phyloP scores from a whole-genome alignment of 2,329 filamentous ascomycete species.

The Aspergillaceae sp. region DNA sequence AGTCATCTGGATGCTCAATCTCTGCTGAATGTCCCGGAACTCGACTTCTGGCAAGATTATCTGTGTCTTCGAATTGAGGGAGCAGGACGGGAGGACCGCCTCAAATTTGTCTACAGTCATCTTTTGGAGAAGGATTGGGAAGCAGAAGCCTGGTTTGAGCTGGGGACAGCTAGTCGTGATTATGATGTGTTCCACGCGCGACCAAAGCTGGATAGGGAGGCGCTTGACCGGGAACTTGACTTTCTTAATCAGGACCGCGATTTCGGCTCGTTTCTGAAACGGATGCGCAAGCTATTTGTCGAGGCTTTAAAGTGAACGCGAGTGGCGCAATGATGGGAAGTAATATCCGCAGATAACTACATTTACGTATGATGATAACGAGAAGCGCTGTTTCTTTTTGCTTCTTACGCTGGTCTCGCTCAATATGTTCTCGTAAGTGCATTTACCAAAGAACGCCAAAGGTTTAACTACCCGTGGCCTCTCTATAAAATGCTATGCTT shows the following conservation, averaged over 20 bases:
- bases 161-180: constrained; percentile 70
- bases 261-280: constrained; percentile 52
- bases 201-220: constrained; percentile 53
- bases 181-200: constrained; percentile 75
- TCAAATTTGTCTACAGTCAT: constrained; percentile 86
- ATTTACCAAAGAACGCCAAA: not conserved
- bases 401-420: not conserved
- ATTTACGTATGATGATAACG: not conserved
- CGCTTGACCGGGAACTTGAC: constrained; percentile 48
- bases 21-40: constrained; percentile 81
- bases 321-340: not conserved
- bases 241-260: constrained; percentile 53
- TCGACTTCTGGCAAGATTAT: constrained; percentile 93
- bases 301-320: constrained; percentile 42
- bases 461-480: constrained; percentile 60
- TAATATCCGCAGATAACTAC: not conserved
- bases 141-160: constrained; percentile 85
- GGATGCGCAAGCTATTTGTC: constrained; percentile 53
- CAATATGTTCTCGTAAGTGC: constrained; percentile 2
- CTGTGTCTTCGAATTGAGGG: constrained; percentile 85
- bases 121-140: constrained; percentile 82
- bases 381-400: not conserved
- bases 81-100: constrained; percentile 68
- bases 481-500: constrained; percentile 72
- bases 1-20: constrained; percentile 72